phyloP scores from a whole-genome alignment of 106 monocot species.

The Dendrobium officinale region DNA sequence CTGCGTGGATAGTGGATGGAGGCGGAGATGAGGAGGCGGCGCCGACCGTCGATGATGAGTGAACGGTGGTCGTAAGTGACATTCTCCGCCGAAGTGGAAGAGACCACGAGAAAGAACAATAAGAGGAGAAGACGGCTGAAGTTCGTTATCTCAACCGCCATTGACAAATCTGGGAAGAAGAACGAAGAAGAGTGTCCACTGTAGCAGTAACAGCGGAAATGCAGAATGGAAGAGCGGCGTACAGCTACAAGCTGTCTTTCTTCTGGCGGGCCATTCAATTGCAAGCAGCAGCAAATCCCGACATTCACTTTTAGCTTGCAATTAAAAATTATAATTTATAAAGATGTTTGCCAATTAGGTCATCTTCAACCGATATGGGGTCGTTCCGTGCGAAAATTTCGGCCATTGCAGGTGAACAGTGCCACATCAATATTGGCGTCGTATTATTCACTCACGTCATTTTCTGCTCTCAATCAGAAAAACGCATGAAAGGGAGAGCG shows the following conservation, averaged over 20 bases:
- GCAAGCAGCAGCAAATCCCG: background rate
- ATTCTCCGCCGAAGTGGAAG: slow-evolving; percentile 24
- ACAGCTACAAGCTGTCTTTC: background rate
- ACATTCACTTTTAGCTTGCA: too few relatives aligned
- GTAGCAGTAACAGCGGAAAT: background rate
- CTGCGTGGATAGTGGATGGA: slow-evolving; percentile 99
- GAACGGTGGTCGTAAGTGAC: slow-evolving; percentile 91
- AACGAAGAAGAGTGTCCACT: background rate
- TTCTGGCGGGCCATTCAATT: background rate
- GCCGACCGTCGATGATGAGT: slow-evolving; percentile 77
- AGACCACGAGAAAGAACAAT: slow-evolving; percentile 4
- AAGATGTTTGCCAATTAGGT: too few relatives aligned
- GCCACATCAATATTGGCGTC: too few relatives aligned
- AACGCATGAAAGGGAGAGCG: too few relatives aligned
- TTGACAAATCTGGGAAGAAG: background rate
- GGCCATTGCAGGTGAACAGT: too few relatives aligned
- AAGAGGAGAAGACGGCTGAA: slow-evolving; percentile 3
- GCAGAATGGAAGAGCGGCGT: background rate
- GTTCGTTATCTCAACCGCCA: background rate
- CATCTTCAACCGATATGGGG: too few relatives aligned
- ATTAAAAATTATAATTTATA: too few relatives aligned
- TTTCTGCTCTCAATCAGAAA: too few relatives aligned
- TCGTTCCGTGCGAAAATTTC: too few relatives aligned
- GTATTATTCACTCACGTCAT: too few relatives aligned
- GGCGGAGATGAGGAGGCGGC: slow-evolving; percentile 80